phyloP scores from a whole-genome alignment of 306 rosid species.

The Ormosia semicastrata region DNA sequence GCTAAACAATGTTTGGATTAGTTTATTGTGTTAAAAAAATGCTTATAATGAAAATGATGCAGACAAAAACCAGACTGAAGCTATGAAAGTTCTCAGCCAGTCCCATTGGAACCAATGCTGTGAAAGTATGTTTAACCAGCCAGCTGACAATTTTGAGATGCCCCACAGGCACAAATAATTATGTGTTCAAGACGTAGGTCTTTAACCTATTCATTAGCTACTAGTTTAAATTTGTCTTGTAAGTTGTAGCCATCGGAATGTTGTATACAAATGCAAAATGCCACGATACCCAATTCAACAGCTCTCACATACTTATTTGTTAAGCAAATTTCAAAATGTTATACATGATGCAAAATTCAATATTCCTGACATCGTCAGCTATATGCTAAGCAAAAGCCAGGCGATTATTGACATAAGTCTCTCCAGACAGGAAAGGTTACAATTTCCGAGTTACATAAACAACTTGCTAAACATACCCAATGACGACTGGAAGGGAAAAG shows the following conservation, averaged over 20 bases:
- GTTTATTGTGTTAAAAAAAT: no score
- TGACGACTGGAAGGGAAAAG: neutral
- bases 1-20: no score
- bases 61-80: no score
- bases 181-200: no score
- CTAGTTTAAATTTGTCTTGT: no score
- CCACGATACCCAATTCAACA: neutral
- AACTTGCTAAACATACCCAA: slow-evolving; percentile 22
- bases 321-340: neutral
- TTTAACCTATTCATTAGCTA: no score
- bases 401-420: slow-evolving; percentile 34
- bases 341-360: neutral
- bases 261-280: neutral
- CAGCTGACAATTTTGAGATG: no score
- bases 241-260: neutral
- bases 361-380: slow-evolving; percentile 11
- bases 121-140: no score
- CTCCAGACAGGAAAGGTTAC: slow-evolving; percentile 24
- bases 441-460: slow-evolving; percentile 22
- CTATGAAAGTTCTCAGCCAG: no score
- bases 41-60: no score
- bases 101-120: no score
- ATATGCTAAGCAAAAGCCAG: slow-evolving; percentile 4
- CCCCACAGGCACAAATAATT: no score
- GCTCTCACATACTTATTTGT: neutral